Conservation (phyloP, 352 stramenopile genomes). For the Phytophthora palmivora region DNA sequence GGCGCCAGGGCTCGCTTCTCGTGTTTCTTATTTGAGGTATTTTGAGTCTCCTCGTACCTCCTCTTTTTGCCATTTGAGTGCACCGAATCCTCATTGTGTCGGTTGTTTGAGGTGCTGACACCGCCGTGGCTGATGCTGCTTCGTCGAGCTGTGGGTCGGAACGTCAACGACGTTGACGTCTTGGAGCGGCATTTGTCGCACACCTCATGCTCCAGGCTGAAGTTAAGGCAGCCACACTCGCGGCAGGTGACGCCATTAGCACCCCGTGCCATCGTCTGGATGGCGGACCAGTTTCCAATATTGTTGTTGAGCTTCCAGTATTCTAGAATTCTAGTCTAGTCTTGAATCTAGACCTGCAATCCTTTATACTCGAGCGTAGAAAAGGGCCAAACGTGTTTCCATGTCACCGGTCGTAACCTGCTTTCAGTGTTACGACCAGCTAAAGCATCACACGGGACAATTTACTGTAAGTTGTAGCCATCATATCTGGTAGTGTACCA, state of each 20-base stretch:
- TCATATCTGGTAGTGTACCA: too few relatives aligned
- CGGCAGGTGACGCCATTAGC: constrained; percentile 39
- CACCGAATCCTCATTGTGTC: not conserved
- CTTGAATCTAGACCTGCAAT: too few relatives aligned
- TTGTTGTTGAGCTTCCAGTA: too few relatives aligned
- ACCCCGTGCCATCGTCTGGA: constrained; percentile 24
- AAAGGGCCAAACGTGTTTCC: too few relatives aligned
- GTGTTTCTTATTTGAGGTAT: constrained; percentile 8
- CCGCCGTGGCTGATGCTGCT: not conserved
- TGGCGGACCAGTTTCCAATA: too few relatives aligned
- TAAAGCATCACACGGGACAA: too few relatives aligned
- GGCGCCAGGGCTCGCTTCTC: not conserved
- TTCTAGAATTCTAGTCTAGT: too few relatives aligned
- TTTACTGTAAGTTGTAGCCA: too few relatives aligned
- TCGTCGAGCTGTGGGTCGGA: constrained; percentile 14
- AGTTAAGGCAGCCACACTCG: constrained; percentile 60
- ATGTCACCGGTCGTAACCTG: too few relatives aligned
- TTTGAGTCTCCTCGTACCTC: constrained; percentile 9
- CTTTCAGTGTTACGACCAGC: too few relatives aligned
- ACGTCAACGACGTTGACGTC: constrained; percentile 4
- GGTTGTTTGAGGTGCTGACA: not conserved
- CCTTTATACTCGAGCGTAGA: too few relatives aligned
- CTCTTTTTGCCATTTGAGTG: constrained; percentile 23
- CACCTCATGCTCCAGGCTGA: constrained; percentile 34
- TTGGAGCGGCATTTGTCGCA: constrained; percentile 44